phyloP scores from a whole-genome alignment of 2,329 filamentous ascomycete genomes.

The Gnomoniopsis smithogilvyi region DNA sequence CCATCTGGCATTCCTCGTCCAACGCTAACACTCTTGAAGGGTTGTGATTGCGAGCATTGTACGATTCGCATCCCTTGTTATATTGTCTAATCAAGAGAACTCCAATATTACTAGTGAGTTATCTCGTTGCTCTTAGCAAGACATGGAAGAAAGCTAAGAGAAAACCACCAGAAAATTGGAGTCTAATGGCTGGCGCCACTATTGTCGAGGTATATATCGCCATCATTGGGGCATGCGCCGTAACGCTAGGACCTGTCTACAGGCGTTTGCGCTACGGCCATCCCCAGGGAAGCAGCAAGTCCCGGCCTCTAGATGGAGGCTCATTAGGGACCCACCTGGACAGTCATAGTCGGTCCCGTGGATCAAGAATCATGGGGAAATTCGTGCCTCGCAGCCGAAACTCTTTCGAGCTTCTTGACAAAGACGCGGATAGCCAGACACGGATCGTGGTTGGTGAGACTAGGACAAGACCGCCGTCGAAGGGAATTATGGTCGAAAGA shows the following conservation, averaged over 20 bases:
- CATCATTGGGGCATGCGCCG: conserved; percentile 21
- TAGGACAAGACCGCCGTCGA: neutral
- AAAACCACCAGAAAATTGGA: neutral
- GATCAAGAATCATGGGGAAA: neutral
- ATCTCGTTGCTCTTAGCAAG: too few relatives aligned
- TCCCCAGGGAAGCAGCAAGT: neutral
- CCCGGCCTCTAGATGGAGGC: neutral
- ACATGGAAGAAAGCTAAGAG: neutral
- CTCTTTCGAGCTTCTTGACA: neutral
- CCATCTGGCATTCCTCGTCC: neutral
- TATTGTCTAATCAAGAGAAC: neutral
- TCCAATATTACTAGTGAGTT: neutral
- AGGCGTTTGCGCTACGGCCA: conserved; percentile 18
- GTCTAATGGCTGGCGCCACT: neutral
- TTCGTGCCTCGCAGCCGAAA: neutral
- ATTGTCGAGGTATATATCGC: conserved; percentile 20
- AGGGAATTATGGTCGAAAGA: neutral
- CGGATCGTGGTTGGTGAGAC: neutral
- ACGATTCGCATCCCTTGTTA: neutral
- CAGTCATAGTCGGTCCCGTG: neutral
- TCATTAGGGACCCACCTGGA: too few relatives aligned
- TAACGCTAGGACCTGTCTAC: conserved; percentile 19
- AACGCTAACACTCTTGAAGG: neutral
- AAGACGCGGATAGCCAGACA: neutral
- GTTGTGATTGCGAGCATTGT: neutral